These are phyloP conservation scores for Cryptosporidium meleagridis DNA, from an alignment of 169 alveolate genomes.

Conservation along the genomic window DNA sequence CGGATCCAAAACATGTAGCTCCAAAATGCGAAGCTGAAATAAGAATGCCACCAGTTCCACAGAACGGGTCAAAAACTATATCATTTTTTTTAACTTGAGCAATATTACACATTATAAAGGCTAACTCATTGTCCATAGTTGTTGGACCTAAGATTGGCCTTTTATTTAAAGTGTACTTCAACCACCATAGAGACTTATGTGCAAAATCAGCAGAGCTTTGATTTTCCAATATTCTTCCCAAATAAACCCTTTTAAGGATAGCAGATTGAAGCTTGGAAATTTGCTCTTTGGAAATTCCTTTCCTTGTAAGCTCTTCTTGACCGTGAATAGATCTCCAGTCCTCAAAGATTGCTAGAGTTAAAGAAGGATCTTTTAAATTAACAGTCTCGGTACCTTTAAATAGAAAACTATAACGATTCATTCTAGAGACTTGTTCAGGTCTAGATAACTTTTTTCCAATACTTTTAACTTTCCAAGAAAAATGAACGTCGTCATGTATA, in stretches of 20 bases:
- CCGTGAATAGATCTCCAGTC: slow-evolving; percentile 74
- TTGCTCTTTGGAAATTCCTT: slow-evolving; percentile 50
- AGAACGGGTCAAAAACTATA: slow-evolving; percentile 94
- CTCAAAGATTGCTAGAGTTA: slow-evolving; percentile 39
- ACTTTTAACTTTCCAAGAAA: slow-evolving; percentile 76
- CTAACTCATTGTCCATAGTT: slow-evolving; percentile 93
- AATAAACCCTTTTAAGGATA: slow-evolving; percentile 28
- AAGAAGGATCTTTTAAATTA: slow-evolving; percentile 15
- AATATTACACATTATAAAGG: slow-evolving; percentile 95
- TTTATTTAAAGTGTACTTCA: slow-evolving; percentile 87
- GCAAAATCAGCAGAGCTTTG: slow-evolving; percentile 4
- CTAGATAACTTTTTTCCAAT: slow-evolving; percentile 75
- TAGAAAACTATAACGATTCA: slow-evolving; percentile 67
- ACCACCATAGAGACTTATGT: slow-evolving; percentile 83
- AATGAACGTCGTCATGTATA: slow-evolving; percentile 74
- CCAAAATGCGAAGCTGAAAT: slow-evolving; percentile 91
- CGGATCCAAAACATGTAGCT: slow-evolving; percentile 94
- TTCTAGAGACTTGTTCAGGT: slow-evolving; percentile 51
- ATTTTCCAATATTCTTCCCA: slow-evolving; percentile 50
- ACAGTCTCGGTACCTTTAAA: slow-evolving; percentile 56
- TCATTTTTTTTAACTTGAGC: slow-evolving; percentile 84
- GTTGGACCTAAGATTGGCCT: slow-evolving; percentile 99
- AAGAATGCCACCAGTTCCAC: slow-evolving; percentile 96
- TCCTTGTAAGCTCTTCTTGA: slow-evolving; percentile 11
- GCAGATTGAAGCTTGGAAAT: background rate